Conservation (phyloP, 768 basidiomycete genomes). For the Russula compacta region DNA sequence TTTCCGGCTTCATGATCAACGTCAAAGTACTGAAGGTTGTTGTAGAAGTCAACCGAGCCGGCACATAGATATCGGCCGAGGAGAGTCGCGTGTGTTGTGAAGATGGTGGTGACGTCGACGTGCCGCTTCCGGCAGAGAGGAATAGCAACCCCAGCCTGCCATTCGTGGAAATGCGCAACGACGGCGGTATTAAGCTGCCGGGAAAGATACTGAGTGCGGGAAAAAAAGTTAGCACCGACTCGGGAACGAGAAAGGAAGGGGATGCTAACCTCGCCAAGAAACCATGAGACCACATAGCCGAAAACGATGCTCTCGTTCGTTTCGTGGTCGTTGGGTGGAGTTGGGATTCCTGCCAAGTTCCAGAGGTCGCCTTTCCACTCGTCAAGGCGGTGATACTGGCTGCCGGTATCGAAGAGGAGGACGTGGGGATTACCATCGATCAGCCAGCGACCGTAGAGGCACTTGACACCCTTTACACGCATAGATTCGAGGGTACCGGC, state of each 20-base stretch:
- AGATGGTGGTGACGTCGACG: conserved; percentile 96
- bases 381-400: conserved; percentile 78
- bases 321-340: conserved; percentile 92
- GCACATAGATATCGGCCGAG: conserved; percentile 98
- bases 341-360: conserved; percentile 97
- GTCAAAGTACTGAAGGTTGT: conserved; percentile 98
- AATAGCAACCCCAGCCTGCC: conserved; percentile 97
- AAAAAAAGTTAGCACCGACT: conserved; percentile 6
- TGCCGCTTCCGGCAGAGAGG: conserved; percentile 92
- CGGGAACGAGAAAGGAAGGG: not conserved
- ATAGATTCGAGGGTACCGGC: conserved; percentile 70
- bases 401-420: conserved; percentile 91
- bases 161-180: conserved; percentile 98
- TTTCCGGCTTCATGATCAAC: conserved; percentile 99
- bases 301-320: conserved; percentile 98
- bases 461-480: conserved; percentile 86
- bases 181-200: conserved; percentile 79
- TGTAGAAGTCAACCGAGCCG: conserved; percentile 98
- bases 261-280: conserved; percentile 79
- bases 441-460: conserved; percentile 94
- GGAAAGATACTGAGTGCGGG: conserved; percentile 53
- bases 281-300: conserved; percentile 98
- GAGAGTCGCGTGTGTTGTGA: conserved; percentile 97
- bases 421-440: conserved; percentile 96
- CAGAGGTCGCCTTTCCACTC: conserved; percentile 99